Evolutionary conservation across 768 basidiomycete species (phyloP).

Genomic region (Suillus ampliporus): DNA sequence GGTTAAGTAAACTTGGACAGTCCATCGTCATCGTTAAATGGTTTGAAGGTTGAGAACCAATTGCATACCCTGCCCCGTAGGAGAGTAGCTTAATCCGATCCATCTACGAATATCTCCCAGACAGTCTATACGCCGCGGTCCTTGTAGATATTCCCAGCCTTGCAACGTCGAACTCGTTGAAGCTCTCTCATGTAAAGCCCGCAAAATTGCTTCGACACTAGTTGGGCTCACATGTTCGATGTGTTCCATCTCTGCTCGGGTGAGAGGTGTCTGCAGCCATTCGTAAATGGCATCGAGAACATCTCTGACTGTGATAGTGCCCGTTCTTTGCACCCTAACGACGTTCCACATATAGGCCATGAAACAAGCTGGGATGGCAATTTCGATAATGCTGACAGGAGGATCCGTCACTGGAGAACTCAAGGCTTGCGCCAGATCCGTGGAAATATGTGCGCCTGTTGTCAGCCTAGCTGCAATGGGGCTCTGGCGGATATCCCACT

Average conservation of each 20-base stretch:
- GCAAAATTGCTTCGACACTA: slow-evolving; percentile 26
- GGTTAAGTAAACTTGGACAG: not conserved
- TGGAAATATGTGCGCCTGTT: slow-evolving; percentile 32
- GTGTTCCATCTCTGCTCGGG: slow-evolving; percentile 32
- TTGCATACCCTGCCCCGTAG: slow-evolving; percentile 7
- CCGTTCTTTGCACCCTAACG: slow-evolving; percentile 19
- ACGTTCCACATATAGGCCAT: slow-evolving; percentile 42
- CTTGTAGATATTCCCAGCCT: slow-evolving; percentile 43
- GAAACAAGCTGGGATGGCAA: slow-evolving; percentile 29
- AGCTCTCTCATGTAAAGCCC: slow-evolving; percentile 43
- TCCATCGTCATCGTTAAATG: not conserved
- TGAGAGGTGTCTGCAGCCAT: slow-evolving; percentile 53
- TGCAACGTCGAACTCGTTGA: slow-evolving; percentile 45
- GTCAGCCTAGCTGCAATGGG: slow-evolving; percentile 38
- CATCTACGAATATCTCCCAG: slow-evolving; percentile 41
- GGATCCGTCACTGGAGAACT: slow-evolving; percentile 30
- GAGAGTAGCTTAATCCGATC: slow-evolving; percentile 4
- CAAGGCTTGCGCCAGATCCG: slow-evolving; percentile 31
- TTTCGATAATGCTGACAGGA: slow-evolving; percentile 23
- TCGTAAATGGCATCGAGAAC: slow-evolving; percentile 54
- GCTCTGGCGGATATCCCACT: slow-evolving; percentile 44
- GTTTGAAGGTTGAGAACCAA: slow-evolving; percentile 1
- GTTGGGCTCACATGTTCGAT: slow-evolving; percentile 23
- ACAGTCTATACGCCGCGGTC: slow-evolving; percentile 55
- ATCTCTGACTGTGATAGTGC: slow-evolving; percentile 54